These are phyloP conservation scores for Grifola frondosa DNA, from an alignment of 1,284 basidiomycete genomes.

Conservation along the genomic window DNA sequence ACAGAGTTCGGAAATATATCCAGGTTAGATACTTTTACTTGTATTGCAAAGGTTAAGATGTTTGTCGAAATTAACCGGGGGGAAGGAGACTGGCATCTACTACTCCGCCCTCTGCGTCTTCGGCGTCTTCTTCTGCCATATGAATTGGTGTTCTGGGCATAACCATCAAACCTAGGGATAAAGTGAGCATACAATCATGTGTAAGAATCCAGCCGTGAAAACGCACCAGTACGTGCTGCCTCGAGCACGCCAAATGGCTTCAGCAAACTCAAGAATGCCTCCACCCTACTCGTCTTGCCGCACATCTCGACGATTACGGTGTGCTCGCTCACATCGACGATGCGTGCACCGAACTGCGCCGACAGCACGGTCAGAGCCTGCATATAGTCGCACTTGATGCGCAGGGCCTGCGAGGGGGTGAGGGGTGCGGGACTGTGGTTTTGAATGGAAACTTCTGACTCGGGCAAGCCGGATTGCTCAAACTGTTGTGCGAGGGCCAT, in stretches of 20 bases:
- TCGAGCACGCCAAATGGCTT: conserved; percentile 96
- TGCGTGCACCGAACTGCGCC: conserved; percentile 87
- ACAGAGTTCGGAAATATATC: conserved; percentile 5
- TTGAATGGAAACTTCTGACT: conserved; percentile 20
- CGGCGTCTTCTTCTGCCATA: conserved; percentile 60
- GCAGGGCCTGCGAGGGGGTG: conserved; percentile 77
- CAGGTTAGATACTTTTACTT: conserved; percentile 10
- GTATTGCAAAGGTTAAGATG: background rate
- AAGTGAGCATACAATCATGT: conserved; percentile 1
- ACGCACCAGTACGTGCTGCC: conserved; percentile 66
- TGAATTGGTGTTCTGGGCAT: conserved; percentile 93
- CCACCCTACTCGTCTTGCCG: conserved; percentile 88
- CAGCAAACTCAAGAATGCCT: conserved; percentile 90
- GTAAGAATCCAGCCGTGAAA: background rate
- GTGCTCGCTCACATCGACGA: conserved; percentile 95
- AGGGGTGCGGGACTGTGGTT: conserved; percentile 29
- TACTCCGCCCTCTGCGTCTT: conserved; percentile 46
- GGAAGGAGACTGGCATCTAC: conserved; percentile 88
- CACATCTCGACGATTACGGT: conserved; percentile 94
- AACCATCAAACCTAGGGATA: conserved; percentile 80
- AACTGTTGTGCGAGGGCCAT: conserved; percentile 72
- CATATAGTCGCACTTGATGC: conserved; percentile 88
- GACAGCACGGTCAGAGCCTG: conserved; percentile 85
- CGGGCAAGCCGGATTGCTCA: conserved; percentile 46
- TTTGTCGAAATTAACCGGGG: conserved; percentile 64